Conservation (phyloP, 306 rosid species). For the Vigna hirtella region DNA sequence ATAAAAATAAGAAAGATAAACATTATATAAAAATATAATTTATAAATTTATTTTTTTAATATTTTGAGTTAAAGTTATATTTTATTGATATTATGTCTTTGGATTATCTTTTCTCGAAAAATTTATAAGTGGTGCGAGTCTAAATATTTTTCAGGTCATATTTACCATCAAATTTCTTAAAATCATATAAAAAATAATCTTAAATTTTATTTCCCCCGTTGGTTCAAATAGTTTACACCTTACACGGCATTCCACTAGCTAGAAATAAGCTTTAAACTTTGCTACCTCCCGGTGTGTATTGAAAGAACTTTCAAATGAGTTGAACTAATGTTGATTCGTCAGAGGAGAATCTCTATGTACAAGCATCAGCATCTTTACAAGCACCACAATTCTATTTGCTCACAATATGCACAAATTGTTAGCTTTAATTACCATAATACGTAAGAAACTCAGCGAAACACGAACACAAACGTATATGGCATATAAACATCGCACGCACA, state of each 20-base stretch:
- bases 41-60: too few relatives aligned
- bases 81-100: too few relatives aligned
- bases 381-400: conserved; percentile 14
- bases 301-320: neutral
- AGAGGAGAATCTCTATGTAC: conserved; percentile 12
- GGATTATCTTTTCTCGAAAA: too few relatives aligned
- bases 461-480: neutral
- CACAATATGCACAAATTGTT: conserved; percentile 1
- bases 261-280: neutral
- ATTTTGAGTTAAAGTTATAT: too few relatives aligned
- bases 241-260: neutral
- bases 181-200: too few relatives aligned
- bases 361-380: conserved; percentile 26
- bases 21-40: too few relatives aligned
- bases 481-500: neutral
- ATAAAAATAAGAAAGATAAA: too few relatives aligned
- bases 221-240: neutral
- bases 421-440: conserved; percentile 21
- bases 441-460: neutral
- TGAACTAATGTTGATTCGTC: conserved; percentile 9
- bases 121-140: too few relatives aligned
- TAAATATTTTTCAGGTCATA: too few relatives aligned
- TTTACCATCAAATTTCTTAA: too few relatives aligned
- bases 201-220: neutral
- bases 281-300: neutral